Base-by-base conservation (phyloP, 1,284 basidiomycete genomes). In the Athelia psychrophila region DNA sequence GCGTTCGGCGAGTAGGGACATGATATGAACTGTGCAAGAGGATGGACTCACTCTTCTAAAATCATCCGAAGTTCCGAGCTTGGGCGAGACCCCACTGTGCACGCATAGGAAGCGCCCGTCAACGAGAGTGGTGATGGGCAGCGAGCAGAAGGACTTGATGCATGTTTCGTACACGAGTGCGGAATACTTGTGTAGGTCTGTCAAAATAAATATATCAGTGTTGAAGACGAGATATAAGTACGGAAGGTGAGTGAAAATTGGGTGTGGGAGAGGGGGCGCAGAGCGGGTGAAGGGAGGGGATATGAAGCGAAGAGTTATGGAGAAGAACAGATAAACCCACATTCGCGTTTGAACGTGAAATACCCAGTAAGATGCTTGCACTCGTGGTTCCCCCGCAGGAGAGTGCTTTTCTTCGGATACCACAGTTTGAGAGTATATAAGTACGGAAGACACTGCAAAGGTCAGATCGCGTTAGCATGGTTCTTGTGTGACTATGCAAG, bases 41-140 rank as follows among this genome's bases (percentile, higher is more conserved):
- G 60, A 56, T 45, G 10, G 49, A 73, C 85, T 55, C 57, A 92
- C 91, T n/a, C 70, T 70, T 42, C 83, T 75, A 27, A 98, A 66
- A 68, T 99, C 95, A 48, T 88, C 84, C 2, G 98, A 76, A 4
- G 86, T 89, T 59, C 86, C 76, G 3, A 99, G 80, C 60, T 93
- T 87, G 0, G 96, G 96, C 0, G 93, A 95, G 40, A 99, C 81
- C 16, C 97, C 96, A 8, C 97, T 97, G 63, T 99, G 97, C 5
- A 99, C 95, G 65, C 95, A 98, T 68, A 99, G 88, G 78, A 99
- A 99, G 63, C 95, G 92, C 63, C 87, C 84, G 72, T 99, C 97
- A 73, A 99, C 93, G 56, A 99, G 76, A 8, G 94, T 96, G 1
- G 94, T 85, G 24, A 99, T 75, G 2, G 96, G 96, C 4, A 99